Conservation (phyloP, 2,329 filamentous ascomycete species). For the Pyricularia pennisetigena region DNA sequence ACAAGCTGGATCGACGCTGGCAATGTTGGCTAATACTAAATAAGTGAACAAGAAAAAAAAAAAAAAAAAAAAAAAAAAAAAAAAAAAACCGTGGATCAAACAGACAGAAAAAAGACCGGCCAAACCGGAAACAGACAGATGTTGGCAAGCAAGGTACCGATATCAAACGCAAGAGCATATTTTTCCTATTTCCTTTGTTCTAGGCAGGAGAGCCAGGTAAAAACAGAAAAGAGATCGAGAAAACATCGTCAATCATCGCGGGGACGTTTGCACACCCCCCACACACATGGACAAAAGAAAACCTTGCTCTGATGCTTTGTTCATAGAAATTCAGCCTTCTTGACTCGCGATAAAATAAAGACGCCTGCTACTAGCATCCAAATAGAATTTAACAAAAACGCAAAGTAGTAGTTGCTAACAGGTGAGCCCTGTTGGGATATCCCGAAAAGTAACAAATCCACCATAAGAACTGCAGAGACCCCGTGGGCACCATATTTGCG, state of each 20-base stretch:
- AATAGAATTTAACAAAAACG: neutral
- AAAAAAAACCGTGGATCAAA: neutral
- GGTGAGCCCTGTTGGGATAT: neutral
- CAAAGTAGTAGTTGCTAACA: neutral
- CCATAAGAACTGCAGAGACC: neutral
- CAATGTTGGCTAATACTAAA: neutral
- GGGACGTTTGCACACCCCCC: neutral
- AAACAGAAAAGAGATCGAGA: neutral
- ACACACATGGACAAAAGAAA: neutral
- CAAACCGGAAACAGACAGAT: neutral
- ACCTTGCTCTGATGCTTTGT: neutral
- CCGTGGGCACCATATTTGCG: neutral
- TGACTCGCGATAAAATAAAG: neutral
- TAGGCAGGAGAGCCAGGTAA: neutral
- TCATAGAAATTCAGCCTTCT: neutral
- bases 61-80: too few relatives aligned
- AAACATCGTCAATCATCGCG: neutral
- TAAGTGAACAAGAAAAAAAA: too few relatives aligned
- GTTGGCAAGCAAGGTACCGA: neutral
- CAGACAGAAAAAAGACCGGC: neutral
- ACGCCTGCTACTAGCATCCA: neutral
- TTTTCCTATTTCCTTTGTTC: neutral
- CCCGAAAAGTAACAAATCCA: neutral
- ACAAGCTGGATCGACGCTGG: neutral
- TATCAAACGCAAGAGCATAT: neutral